Percentiles rank a stretch among this genome's conserved stretches.
Conservation (phyloP, 805 yeast genomes). For the Debaryomyces prosopidis region DNA sequence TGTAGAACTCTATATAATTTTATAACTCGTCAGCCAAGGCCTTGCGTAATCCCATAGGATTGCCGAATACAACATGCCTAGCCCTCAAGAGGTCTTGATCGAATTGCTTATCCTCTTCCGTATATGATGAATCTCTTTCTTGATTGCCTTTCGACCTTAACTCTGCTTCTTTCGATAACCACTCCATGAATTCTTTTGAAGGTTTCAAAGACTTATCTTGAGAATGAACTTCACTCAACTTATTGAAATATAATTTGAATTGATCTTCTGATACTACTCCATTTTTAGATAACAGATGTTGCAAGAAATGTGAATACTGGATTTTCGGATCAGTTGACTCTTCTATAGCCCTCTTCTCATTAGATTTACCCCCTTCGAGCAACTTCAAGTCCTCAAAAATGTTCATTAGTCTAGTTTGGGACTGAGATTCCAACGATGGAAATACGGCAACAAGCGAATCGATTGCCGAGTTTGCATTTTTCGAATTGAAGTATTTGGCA, state of each 20-base stretch:
- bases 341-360: conserved; percentile 17
- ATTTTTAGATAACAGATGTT: conserved; percentile 27
- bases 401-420: conserved; percentile 42
- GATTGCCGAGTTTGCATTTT: conserved; percentile 4
- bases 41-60: conserved; percentile 69
- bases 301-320: conserved; percentile 37
- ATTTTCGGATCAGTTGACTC: conserved; percentile 21
- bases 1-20: conserved; percentile 14
- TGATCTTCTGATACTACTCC: conserved; percentile 32
- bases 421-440: conserved; percentile 25
- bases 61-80: conserved; percentile 76
- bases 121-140: conserved; percentile 30
- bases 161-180: conserved; percentile 55
- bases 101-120: conserved; percentile 37
- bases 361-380: conserved; percentile 9
- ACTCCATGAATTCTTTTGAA: conserved; percentile 51
- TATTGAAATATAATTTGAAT: conserved; percentile 40
- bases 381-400: conserved; percentile 47
- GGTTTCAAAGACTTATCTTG: conserved; percentile 24
- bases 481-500: conserved; percentile 21
- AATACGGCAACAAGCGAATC: conserved; percentile 22
- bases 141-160: conserved; percentile 17
- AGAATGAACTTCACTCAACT: conserved; percentile 34
- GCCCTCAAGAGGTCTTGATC: conserved; percentile 32
- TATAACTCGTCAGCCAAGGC: conserved; percentile 43